Conservation (phyloP, 306 rosid species). For the Citrullus colocynthis region DNA sequence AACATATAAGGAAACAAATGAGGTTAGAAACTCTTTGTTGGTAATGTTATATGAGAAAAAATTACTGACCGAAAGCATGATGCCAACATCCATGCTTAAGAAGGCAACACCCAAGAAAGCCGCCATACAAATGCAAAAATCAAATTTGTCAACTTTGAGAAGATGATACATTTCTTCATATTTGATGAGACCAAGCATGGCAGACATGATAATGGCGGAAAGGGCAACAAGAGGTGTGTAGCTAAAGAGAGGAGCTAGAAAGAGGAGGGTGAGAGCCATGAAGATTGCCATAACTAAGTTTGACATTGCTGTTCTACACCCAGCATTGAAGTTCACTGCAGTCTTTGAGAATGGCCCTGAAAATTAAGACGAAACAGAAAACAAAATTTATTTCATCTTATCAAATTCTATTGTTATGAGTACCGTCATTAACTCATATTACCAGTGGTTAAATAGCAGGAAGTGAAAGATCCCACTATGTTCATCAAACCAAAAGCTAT, state of each 20-base stretch:
- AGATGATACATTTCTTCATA: conserved; percentile 31
- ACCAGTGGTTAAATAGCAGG: conserved; percentile 95
- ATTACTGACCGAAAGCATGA: conserved; percentile 50
- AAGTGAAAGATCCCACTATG: conserved; percentile 61
- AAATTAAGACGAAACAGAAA: too few species aligned
- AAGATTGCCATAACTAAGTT: conserved; percentile 42
- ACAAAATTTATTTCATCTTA: not conserved
- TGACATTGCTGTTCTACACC: conserved; percentile 53
- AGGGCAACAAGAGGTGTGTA: conserved; percentile 78
- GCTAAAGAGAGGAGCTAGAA: conserved; percentile 72
- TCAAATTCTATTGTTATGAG: not conserved
- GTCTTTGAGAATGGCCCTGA: conserved; percentile 93
- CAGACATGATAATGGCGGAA: conserved; percentile 63
- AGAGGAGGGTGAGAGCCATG: conserved; percentile 40
- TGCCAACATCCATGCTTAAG: conserved; percentile 54
- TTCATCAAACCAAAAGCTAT: conserved; percentile 84
- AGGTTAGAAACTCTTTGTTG: not conserved
- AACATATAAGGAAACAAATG: not conserved
- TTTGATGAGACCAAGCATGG: conserved; percentile 70
- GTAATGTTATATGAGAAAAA: not conserved
- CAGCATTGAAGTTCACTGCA: conserved; percentile 79
- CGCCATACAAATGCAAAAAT: conserved; percentile 56
- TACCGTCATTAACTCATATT: not conserved
- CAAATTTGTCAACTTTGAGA: conserved; percentile 72
- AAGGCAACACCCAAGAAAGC: conserved; percentile 54